Base-by-base conservation (phyloP, 257 asterid genomes). In the Solanum bulbocastanum region DNA sequence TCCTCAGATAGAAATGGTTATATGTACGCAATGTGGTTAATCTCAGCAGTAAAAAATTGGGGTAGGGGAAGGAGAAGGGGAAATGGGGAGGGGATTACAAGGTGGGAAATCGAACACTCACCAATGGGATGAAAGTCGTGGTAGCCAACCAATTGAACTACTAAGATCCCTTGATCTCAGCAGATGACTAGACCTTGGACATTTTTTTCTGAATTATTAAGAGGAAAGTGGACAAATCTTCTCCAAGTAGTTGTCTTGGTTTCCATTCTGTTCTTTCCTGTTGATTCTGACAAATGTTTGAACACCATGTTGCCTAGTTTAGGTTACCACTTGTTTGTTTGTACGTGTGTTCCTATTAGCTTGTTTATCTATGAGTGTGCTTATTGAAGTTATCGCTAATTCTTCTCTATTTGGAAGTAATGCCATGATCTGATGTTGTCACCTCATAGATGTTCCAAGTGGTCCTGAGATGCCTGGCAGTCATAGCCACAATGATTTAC, bases 381-480 rank as follows among this genome's bases (percentile, higher is more conserved):
- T 46, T 49, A 30, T 30, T 27, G 35, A 22, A 82, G 44, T 46
- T 81, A 49, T 82, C 49, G 69, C 46, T 20, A 69, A 76, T 44
- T 44, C 22, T 82, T 76, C 58, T 32, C 30, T 25, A 56, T 69
- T 12, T 4, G 65, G 87, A 79, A 71, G 74, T 88, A 44, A 85
- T 40, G 13, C 86, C 37, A 25, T 66, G 16, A 40, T 49, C 46
- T 87, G 62, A 16, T 49, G 12, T 65, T 88, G 25, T 72, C 25
- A 27, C 25, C 23, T 11, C 88, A 86, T 84, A 96, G 98, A 94
- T 91, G 40, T 93, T 85, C 94, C 98, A 16, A 83, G 92, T 87
- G 92, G 98, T 81, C 91, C 88, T 56, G 98, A 94, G 40, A 20
- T 94, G 87, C 33, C 94, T 39, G 81, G 86, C 84, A 89, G 89